Evolutionary conservation across 2,329 filamentous ascomycete species (phyloP), one percentile per base, ranked within the genome.

Genomic region (Fusarium ambrosium): DNA sequence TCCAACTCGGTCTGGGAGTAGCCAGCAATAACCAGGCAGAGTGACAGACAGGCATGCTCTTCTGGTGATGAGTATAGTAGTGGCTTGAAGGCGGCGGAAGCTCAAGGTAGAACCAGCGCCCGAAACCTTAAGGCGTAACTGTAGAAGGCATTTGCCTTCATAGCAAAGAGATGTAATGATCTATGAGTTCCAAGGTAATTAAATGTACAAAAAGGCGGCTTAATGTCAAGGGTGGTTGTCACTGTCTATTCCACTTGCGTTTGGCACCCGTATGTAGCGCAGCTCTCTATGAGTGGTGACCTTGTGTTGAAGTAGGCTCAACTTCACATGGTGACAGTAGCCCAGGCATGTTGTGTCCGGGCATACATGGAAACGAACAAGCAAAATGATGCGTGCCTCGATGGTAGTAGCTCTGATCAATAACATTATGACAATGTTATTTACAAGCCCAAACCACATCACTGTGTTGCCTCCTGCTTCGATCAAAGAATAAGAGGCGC

Each of bases 1-100:
- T 65, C 75, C 80, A 1, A 80, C 73, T 43, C 77, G 80, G 48
- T 67, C 70, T 51, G 60, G 64, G 43, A 45, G 64, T 29, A 62
- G 66, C 24, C 66, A 76, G 53, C 63, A 66, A n/a, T 72, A 56
- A 48, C 24, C 24, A 48, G 16, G 2, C 16, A 18, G 24, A 11
- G 27, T 34, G 53, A 8, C n/a, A 37, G 16, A 14, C 7, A 37
- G 16, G 9, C 7, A 61, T 61, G 10, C 37, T 22, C 55, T 59
- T 59, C 16, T 18, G 8, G 34, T 16, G 22, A 22, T 41, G 22
- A 14, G 24, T 24, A 39, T 14, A 18, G n/a, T 22, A 29, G 20
- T 6, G 13, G 22, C 27, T 55, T 55, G 51, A 20, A 32, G 11
- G 29, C 18, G 18, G 27, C 2, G 11, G 18, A 32, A 37, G 20